Base-by-base conservation (phyloP, 768 basidiomycete genomes). In the Trametopsis cervina region DNA sequence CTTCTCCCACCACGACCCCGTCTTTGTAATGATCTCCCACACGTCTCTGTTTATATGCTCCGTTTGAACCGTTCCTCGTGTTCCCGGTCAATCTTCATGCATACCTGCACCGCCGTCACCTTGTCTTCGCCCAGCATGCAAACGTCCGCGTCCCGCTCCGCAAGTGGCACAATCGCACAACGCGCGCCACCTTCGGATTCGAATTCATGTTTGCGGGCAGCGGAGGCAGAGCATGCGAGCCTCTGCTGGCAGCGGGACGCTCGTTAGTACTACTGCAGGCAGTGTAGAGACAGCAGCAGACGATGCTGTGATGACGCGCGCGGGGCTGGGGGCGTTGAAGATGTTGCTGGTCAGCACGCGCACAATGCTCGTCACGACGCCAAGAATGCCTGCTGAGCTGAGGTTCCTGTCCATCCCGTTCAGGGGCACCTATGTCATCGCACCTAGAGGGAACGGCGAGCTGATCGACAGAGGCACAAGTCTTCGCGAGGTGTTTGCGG, bases 1-100 rank as follows among this genome's bases (percentile, higher is more conserved):
- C 59, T 76, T 77, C 65, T 85, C 83, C 74, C 79, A 84, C 83
- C 83, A 86, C 55, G 68, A 58, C 46, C 66, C 60, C 39, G 66
- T 68, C 44, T 68, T 75, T 18, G 73, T 68, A 25, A 73, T 63
- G 3, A 69, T 71, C 2, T 57, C 59, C 33, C 69, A 65, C 35
- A 73, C 50, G 64, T 84, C 85, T 25, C 72, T 72, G 17, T 58
- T 56, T 71, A 77, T 75, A 21, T 77, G 69, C 17, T 69, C 68
- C 47, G 63, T 43, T 71, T 70, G 51, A 68, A 71, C 5, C 67
- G 58, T 4, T 56, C 65, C 25, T 83, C 78, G 53, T 86, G 81
- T 52, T 69, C 75, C 42, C 72, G 67, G 57, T 90, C 89, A 40
- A 57, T 63, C 52, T 69, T 65, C 73, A 85, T 80, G 86, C 86